Evolutionary conservation across 78 protist genomes (phyloP).

Genomic region (Tieghemostelium lacteum): DNA sequence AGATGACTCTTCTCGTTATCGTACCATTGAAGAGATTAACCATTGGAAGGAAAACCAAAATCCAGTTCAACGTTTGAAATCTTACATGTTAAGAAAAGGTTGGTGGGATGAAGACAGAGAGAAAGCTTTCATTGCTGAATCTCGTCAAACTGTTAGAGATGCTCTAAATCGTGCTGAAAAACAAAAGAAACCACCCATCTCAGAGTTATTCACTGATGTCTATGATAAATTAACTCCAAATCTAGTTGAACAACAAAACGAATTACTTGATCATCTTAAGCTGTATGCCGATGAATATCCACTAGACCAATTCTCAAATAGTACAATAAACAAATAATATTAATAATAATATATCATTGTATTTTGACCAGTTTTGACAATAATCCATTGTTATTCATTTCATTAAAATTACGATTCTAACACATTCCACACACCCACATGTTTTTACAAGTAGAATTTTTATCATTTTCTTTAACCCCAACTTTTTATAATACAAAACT

Average conservation of each 20-base stretch:
- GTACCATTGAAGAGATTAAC: slow-evolving; percentile 85
- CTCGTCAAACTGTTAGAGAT: slow-evolving; percentile 45
- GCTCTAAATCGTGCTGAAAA: slow-evolving; percentile 75
- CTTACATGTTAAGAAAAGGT: slow-evolving; percentile 37
- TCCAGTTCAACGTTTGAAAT: slow-evolving; percentile 43
- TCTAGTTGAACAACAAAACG: slow-evolving; percentile 78
- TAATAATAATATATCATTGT: no score
- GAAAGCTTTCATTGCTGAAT: slow-evolving; percentile 5
- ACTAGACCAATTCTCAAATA: slow-evolving; percentile 70
- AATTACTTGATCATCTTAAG: slow-evolving; percentile 62
- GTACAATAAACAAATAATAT: no score
- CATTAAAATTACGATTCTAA: no score
- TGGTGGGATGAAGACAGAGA: slow-evolving; percentile 80
- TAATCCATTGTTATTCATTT: no score
- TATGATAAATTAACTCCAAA: slow-evolving; percentile 77
- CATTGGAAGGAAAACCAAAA: slow-evolving; percentile 55
- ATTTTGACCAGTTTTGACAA: no score
- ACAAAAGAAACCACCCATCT: slow-evolving; percentile 75
- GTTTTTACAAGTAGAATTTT: no score
- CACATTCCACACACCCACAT: no score
- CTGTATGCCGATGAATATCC: slow-evolving; percentile 86
- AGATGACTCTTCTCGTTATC: slow-evolving; percentile 96
- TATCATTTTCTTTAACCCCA: no score
- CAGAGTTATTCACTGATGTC: slow-evolving; percentile 90
- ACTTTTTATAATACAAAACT: no score